These are phyloP conservation scores for Bothriochloa decipiens DNA, from an alignment of 176 grass and related monocot genomes.

Conservation along the genomic window DNA sequence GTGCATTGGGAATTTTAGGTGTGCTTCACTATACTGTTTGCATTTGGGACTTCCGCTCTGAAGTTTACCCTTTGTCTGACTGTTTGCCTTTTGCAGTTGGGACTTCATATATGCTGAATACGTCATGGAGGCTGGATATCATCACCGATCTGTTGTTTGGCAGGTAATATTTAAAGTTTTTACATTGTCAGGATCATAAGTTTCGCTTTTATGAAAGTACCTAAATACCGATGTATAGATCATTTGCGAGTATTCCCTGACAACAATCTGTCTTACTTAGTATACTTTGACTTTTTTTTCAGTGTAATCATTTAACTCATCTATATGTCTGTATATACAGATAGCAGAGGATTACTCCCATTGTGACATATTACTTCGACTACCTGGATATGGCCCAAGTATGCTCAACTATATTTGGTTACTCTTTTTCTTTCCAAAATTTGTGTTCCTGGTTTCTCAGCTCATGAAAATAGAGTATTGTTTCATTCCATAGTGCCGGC, in stretches of 20 bases:
- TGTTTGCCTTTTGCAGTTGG: slow-evolving; percentile 66
- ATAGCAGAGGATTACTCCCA: slow-evolving; percentile 92
- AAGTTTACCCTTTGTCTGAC: slow-evolving; percentile 9
- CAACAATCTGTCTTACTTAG: not conserved
- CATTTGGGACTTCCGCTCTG: not conserved
- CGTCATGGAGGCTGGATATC: slow-evolving; percentile 70
- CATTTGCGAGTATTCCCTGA: not conserved
- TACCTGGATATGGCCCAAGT: slow-evolving; percentile 97
- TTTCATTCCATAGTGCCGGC: slow-evolving; percentile 62
- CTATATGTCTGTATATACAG: slow-evolving; percentile 48
- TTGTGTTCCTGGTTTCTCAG: not conserved
- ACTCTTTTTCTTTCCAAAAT: not conserved
- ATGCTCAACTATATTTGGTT: slow-evolving; percentile 41
- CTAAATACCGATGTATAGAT: not conserved
- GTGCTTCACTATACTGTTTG: not conserved
- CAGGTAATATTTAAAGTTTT: slow-evolving; percentile 52
- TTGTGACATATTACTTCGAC: slow-evolving; percentile 80
- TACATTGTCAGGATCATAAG: not conserved
- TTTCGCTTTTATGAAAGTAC: not conserved
- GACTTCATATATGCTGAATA: slow-evolving; percentile 97
- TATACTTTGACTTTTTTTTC: not conserved
- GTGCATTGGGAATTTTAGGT: slow-evolving; percentile 94
- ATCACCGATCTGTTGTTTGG: slow-evolving; percentile 87
- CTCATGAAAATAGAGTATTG: slow-evolving; percentile 35
- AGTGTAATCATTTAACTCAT: not conserved